Percentiles rank a stretch among this genome's conserved stretches.
Evolutionary conservation across 73 alveolate genomes (phyloP).

Genomic region (Paramecium pentaurelia): DNA sequence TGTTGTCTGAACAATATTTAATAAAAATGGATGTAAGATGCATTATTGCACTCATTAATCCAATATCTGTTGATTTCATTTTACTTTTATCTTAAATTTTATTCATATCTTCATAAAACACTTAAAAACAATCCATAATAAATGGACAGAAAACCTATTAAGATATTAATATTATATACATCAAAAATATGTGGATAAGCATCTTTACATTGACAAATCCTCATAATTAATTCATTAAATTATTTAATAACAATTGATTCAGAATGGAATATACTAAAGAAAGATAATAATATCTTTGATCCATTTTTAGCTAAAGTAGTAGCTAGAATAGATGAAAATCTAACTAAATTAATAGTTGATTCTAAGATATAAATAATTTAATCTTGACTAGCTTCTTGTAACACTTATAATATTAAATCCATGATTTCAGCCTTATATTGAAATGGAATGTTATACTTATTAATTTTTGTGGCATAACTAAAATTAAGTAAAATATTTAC

Average conservation of each 20-base stretch:
- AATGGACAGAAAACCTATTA: constrained; percentile 38
- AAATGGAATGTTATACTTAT: background rate
- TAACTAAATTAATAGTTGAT: constrained; percentile 1
- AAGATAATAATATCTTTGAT: constrained; percentile 1
- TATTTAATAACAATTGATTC: background rate
- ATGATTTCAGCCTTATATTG: background rate
- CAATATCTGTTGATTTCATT: constrained; percentile 26
- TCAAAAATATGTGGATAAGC: background rate
- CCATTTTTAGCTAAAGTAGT: background rate
- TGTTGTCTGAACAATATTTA: constrained; percentile 40
- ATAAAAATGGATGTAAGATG: constrained; percentile 40
- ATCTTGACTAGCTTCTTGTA: constrained; percentile 17
- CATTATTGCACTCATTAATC: constrained; percentile 48
- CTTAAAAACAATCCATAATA: constrained; percentile 54
- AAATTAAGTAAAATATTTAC: background rate
- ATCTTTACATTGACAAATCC: constrained; percentile 27
- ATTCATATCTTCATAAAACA: constrained; percentile 24
- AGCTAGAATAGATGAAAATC: constrained; percentile 17
- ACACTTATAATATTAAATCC: background rate
- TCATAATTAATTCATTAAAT: background rate
- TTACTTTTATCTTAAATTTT: background rate
- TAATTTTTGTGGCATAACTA: background rate
- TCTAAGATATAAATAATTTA: constrained; percentile 1
- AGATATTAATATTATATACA: background rate
- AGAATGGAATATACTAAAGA: constrained; percentile 4